Percentiles rank a stretch among this genome's conserved stretches.
phyloP scores from a whole-genome alignment of 768 basidiomycete genomes.

The Obba rivulosa region DNA sequence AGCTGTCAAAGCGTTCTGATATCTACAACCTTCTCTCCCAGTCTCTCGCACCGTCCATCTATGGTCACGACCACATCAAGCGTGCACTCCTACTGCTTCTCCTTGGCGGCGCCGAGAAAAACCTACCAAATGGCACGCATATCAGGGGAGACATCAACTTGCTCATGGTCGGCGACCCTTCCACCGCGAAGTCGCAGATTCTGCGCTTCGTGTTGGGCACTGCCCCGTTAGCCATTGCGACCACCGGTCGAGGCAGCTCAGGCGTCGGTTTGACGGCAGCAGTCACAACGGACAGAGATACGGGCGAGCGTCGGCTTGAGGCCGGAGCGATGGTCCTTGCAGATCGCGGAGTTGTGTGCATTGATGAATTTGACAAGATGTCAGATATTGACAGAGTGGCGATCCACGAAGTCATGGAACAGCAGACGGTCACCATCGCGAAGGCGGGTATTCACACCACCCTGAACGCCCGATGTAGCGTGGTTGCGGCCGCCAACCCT shows the following conservation, averaged over 20 bases:
- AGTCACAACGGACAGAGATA: conserved; percentile 97
- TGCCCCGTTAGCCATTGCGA: conserved; percentile 95
- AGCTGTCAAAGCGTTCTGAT: conserved; percentile 79
- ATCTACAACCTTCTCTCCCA: conserved; percentile 87
- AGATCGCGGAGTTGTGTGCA: conserved; percentile 97
- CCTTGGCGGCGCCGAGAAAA: conserved; percentile 97
- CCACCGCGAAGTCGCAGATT: conserved; percentile 96
- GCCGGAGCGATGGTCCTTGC: conserved; percentile 99
- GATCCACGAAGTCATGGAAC: conserved; percentile 99
- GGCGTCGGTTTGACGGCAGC: conserved; percentile 99
- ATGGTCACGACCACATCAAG: conserved; percentile 95
- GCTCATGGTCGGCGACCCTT: conserved; percentile 98
- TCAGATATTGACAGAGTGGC: conserved; percentile 97
- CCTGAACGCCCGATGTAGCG: conserved; percentile 95
- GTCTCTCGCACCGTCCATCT: conserved; percentile 97
- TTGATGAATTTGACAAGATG: conserved; percentile 99
- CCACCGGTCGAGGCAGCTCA: conserved; percentile 96
- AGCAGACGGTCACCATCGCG: conserved; percentile 98
- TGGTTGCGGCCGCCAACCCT: conserved; percentile 97
- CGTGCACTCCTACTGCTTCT: conserved; percentile 88
- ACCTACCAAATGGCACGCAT: conserved; percentile 94
- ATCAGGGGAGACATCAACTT: conserved; percentile 99
- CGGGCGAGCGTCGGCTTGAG: conserved; percentile 93
- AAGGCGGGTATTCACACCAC: conserved; percentile 99
- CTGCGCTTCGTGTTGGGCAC: conserved; percentile 94